Percentiles rank a stretch among this genome's conserved stretches.
phyloP scores from a whole-genome alignment of 441 rosid genomes.

The Arabidopsis hybrid region DNA sequence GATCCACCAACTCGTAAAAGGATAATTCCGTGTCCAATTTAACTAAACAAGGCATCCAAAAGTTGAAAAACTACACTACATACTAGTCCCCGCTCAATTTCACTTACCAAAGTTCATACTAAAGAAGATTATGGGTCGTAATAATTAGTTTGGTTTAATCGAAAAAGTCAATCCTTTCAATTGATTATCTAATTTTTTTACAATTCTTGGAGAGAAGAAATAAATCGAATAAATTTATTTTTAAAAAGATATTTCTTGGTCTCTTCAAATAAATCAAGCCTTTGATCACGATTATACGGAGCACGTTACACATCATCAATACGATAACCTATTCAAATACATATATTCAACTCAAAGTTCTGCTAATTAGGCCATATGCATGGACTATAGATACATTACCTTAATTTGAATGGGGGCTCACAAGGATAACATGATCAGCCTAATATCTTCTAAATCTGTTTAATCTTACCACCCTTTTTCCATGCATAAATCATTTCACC shows the following conservation, averaged over 20 bases:
- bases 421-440: slow-evolving; percentile 18
- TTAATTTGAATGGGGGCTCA: slow-evolving; percentile 1
- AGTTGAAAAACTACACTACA: not conserved
- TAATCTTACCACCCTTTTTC: not conserved
- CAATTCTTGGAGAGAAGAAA: not conserved
- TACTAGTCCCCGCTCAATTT: not conserved
- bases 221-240: not conserved
- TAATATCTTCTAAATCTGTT: not conserved
- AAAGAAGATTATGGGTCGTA: not conserved
- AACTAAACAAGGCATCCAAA: slow-evolving; percentile 3
- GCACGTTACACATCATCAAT: not conserved
- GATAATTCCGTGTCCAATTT: slow-evolving; percentile 14
- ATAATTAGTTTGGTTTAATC: not conserved
- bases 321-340: not conserved
- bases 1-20: slow-evolving; percentile 2
- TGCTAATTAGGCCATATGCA: not conserved
- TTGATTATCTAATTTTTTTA: not conserved
- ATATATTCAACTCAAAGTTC: not conserved
- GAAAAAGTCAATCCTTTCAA: not conserved
- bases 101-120: slow-evolving; percentile 1
- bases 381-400: not conserved
- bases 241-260: not conserved
- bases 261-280: not conserved
- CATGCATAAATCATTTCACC: not conserved
- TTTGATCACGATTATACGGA: not conserved